These are phyloP conservation scores for Solanum paucissectum DNA, from an alignment of 257 asterid genomes.

Conservation along the genomic window DNA sequence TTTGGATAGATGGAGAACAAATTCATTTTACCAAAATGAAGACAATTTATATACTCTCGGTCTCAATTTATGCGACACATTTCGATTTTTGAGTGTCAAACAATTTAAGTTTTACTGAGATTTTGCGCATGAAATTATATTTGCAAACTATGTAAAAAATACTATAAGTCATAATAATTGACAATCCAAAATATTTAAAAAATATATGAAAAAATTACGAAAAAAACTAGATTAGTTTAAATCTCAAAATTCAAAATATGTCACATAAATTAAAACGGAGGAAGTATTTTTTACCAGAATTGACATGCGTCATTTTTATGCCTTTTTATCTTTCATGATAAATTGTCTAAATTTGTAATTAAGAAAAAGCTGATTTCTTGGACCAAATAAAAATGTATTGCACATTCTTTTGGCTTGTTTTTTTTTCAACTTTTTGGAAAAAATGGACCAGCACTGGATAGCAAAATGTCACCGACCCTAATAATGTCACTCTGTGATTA, in stretches of 20 bases:
- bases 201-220: too few relatives aligned
- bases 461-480: constrained; percentile 26
- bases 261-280: too few relatives aligned
- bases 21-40: neutral
- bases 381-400: neutral
- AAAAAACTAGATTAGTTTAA: too few relatives aligned
- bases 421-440: neutral
- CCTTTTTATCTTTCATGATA: neutral
- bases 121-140: too few relatives aligned
- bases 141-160: too few relatives aligned
- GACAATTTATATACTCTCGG: neutral
- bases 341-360: neutral
- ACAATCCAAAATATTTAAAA: too few relatives aligned
- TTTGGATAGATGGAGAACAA: neutral
- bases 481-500: neutral
- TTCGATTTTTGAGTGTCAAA: too few relatives aligned
- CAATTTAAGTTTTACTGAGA: too few relatives aligned
- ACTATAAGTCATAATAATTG: too few relatives aligned
- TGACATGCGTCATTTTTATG: neutral
- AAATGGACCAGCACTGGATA: neutral
- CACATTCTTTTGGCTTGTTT: neutral
- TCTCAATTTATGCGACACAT: too few relatives aligned
- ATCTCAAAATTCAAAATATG: too few relatives aligned
- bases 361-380: neutral
- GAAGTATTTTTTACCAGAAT: neutral